Percentiles rank a stretch among this genome's conserved stretches.
Conservation (phyloP, 352 stramenopile species). For the Pythium grandisporangium region DNA sequence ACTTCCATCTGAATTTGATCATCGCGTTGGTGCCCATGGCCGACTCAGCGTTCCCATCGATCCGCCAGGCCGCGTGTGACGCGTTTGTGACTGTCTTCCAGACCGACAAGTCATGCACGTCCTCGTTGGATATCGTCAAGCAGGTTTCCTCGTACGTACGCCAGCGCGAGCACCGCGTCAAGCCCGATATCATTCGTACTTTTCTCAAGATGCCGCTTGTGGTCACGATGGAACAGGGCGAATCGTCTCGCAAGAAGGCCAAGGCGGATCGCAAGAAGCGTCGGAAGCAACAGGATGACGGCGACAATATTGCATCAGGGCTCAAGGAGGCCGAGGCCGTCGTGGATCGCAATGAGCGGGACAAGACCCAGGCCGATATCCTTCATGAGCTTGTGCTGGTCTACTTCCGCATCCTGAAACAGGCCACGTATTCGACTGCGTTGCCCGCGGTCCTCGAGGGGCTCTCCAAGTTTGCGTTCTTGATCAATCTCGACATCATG, state of each 20-base stretch:
- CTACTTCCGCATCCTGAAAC: conserved; percentile 96
- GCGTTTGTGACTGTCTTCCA: conserved; percentile 71
- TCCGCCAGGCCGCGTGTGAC: conserved; percentile 46
- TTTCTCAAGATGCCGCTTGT: conserved; percentile 74
- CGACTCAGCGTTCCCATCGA: conserved; percentile 41
- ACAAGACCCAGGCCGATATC: conserved; percentile 93
- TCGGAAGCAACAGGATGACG: conserved; percentile 57
- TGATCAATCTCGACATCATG: conserved; percentile 98
- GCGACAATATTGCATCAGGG: conserved; percentile 83
- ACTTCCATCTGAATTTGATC: conserved; percentile 82
- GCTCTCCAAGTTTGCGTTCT: conserved; percentile 93
- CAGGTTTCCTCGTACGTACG: conserved; percentile 80
- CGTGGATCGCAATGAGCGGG: conserved; percentile 88
- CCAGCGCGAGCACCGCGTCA: conserved; percentile 77
- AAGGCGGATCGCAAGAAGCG: conserved; percentile 83
- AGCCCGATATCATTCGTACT: conserved; percentile 63
- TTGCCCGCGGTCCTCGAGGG: conserved; percentile 90
- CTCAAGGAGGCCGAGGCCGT: conserved; percentile 93
- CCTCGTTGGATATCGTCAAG: conserved; percentile 69
- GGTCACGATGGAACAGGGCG: conserved; percentile 81
- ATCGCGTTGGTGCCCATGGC: conserved; percentile 74
- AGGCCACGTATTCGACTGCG: conserved; percentile 79
- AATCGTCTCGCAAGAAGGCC: conserved; percentile 64
- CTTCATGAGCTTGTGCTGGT: conserved; percentile 93
- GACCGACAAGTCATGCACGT: conserved; percentile 56